Base-by-base conservation (phyloP, 148 eudicot species). In the Amaranthus hypochondriacus region DNA sequence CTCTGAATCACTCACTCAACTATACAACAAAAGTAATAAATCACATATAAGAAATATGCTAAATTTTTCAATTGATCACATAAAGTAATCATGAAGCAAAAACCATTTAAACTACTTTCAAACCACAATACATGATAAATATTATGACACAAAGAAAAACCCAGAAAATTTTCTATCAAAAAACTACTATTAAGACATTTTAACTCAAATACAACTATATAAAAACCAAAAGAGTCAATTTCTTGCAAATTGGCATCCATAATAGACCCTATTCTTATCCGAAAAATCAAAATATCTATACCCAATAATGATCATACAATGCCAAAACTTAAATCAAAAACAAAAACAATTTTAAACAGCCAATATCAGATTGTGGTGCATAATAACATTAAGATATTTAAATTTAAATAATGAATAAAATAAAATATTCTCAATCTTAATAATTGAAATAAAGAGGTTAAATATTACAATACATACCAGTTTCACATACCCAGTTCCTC, bases 191-290 rank as follows among this genome's bases (percentile, higher is more conserved):
- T 2, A 67, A 75, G 73, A 79, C 76, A 80, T 48, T 48, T 55
- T 48, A 78, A 76, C 75, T 49, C 62, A 68, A 49, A 73, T 74
- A 48, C 72, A 62, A 72, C 64, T 71, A 61, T n/a, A 43, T 75
- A 77, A 75, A 75, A 52, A 50, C 48, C 59, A 76, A 71, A 51
- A 51, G 53, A 52, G 50, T 52, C 61, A 11, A 74, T 54, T 28
- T 66, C 73, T 68, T 54, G 67, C 81, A 77, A 81, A 68, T 80
- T 86, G 83, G 51, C 4, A 75, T 76, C 50, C 62, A 80, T 74
- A 79, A 82, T 83, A 73, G 79, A 79, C 87, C 83, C 77, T 84
- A 82, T 73, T 74, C 78, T 81, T 68, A 77, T 83, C 88, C 76
- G 64, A 62, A 56, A 81, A 75, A 83, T 75, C 8, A 53, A 68